Base-by-base conservation (phyloP, 176 grass and related monocot genomes). In the Oryza rufipogon region DNA sequence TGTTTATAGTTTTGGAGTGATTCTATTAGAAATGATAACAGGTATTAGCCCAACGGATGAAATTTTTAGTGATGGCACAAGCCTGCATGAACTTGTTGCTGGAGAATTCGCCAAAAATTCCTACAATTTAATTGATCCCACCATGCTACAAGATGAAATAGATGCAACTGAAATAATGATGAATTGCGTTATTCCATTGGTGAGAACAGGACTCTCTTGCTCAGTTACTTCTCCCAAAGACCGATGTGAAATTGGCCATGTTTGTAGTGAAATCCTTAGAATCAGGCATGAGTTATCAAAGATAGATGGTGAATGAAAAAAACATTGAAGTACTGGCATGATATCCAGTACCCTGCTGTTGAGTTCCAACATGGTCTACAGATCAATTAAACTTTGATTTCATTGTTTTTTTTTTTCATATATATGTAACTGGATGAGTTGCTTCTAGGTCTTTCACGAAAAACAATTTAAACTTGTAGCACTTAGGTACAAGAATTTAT, bases 21-120 rank as follows among this genome's bases (percentile, higher is more conserved):
- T 92, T n/a, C 1, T 89, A 7, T 52, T 92, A 12, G 90, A 92
- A 80, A 88, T 92, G 83, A 56, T 89, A 20, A 92, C 74, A 0
- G 78, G 83, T 14, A 86, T 25, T 60, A 45, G 69, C 2, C 90
- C 86, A 0, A 86, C 86, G 0, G 82, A 92, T 64, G 74, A 79
- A 0, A 25, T 20, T 10, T 88, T 92, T 32, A 81, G 64, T 1
- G 64, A 20, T 4, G 72, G 67, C 5, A 17, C 68, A 14, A 89
- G 19, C 64, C 79, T 92, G 19, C 83, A 75, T 6, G 87, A 47
- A 1, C 51, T 84, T 32, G 87, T 81, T 3, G 30, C 52, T 3
- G 39, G 33, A 19, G 49, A 48, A 15, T 85, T 71, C 41, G 64
- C 64, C 9, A 15, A 20, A 9, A 69, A 20, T 16, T 11, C 9